A percentile compares a stretch with the other conserved stretches of the same genome.
phyloP scores from a whole-genome alignment of 2,329 filamentous ascomycete species.

The Aspergillus unguis region DNA sequence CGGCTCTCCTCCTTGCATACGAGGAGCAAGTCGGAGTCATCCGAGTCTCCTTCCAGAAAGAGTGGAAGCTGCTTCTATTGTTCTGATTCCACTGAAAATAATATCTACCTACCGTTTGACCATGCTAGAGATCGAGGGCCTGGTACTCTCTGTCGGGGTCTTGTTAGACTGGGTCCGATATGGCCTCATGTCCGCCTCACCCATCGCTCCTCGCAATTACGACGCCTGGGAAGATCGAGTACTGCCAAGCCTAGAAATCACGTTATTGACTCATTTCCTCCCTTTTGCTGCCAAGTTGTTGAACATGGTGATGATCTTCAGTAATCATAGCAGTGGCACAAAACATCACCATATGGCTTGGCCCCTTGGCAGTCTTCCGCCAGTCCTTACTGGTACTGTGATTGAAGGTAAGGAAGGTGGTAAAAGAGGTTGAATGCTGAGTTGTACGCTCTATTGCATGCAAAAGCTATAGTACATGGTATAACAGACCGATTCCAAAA shows the following conservation, averaged over 20 bases:
- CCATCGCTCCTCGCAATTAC: too few relatives aligned
- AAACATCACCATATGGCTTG: background rate
- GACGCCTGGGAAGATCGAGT: too few relatives aligned
- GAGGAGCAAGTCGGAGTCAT: background rate
- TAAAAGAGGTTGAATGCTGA: background rate
- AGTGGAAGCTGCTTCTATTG: too few relatives aligned
- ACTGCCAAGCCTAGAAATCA: slow-evolving; percentile 12
- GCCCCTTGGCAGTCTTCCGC: background rate
- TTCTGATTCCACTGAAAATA: too few relatives aligned
- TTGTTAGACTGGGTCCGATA: too few relatives aligned
- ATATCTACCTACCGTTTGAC: too few relatives aligned
- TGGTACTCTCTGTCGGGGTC: too few relatives aligned
- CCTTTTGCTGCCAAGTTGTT: slow-evolving; percentile 4
- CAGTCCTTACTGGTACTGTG: background rate
- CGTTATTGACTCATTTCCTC: slow-evolving; percentile 2
- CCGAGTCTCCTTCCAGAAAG: too few relatives aligned
- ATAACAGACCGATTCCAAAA: slow-evolving; percentile 23
- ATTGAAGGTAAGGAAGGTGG: background rate
- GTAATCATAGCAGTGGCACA: background rate
- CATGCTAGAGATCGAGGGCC: too few relatives aligned
- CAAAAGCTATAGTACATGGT: slow-evolving; percentile 27
- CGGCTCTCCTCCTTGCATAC: slow-evolving; percentile 8
- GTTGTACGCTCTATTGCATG: slow-evolving; percentile 22
- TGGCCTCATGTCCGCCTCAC: too few relatives aligned
- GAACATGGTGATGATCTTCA: slow-evolving; percentile 4